These are phyloP conservation scores for Canavalia ensiformis DNA, from an alignment of 306 rosid species.

Conservation along the genomic window DNA sequence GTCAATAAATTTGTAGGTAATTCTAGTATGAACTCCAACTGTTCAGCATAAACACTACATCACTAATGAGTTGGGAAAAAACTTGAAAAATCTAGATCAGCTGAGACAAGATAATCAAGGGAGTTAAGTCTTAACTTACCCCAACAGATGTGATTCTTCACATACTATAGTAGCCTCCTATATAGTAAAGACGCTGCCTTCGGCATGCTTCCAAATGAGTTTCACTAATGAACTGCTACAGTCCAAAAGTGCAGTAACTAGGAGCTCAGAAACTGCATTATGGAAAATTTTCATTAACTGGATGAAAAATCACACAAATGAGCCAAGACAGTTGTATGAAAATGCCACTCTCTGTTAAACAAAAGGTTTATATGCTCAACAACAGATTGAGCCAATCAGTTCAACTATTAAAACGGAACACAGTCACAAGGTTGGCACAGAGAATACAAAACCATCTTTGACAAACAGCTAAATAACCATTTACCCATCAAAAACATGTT, in stretches of 20 bases:
- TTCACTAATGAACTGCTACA: slow-evolving; percentile 32
- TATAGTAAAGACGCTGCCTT: slow-evolving; percentile 39
- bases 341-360: not conserved
- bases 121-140: slow-evolving; percentile 31
- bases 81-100: slow-evolving; percentile 29
- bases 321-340: slow-evolving; percentile 5
- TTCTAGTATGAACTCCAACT: slow-evolving; percentile 4
- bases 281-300: slow-evolving; percentile 19
- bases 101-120: slow-evolving; percentile 26
- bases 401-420: slow-evolving; percentile 28
- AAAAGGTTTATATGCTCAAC: slow-evolving; percentile 1
- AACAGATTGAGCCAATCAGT: not conserved
- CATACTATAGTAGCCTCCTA: slow-evolving; percentile 30
- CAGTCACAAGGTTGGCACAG: slow-evolving; percentile 5
- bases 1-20: not conserved
- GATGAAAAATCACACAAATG: not conserved
- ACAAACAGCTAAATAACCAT: slow-evolving; percentile 31
- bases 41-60: slow-evolving; percentile 37
- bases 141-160: slow-evolving; percentile 25
- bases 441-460: slow-evolving; percentile 27
- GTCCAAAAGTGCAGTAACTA: not conserved
- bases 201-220: slow-evolving; percentile 40
- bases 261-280: slow-evolving; percentile 39
- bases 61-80: not conserved
- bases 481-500: slow-evolving; percentile 10